Conservation (phyloP, 306 rosid species). For the Quercus dentata region DNA sequence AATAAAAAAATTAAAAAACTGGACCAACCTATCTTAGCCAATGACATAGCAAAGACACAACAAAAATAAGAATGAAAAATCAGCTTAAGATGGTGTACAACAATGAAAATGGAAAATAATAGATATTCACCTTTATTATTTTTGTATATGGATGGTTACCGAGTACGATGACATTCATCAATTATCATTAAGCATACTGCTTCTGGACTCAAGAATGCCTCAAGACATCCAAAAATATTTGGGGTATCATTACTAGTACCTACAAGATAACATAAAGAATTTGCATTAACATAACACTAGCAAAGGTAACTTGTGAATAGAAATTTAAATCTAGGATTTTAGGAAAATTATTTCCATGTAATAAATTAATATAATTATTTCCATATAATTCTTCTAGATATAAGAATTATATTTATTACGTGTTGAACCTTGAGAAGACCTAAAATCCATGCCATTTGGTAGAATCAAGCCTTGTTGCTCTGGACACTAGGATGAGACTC, state of each 20-base stretch:
- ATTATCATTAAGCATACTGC: constrained; percentile 61
- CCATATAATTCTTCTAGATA: background rate
- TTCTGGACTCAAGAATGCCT: constrained; percentile 69
- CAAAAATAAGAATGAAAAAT: background rate
- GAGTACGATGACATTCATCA: constrained; percentile 82
- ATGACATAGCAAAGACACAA: background rate
- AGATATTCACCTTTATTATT: constrained; percentile 72
- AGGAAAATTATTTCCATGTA: background rate
- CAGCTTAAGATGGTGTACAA: constrained; percentile 14
- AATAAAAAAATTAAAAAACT: no score
- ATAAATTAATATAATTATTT: background rate
- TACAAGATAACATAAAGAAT: constrained; percentile 22
- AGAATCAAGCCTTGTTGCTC: no score
- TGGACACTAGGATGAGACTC: no score
- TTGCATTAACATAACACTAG: constrained; percentile 3
- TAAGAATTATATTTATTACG: background rate
- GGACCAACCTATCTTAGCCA: no score
- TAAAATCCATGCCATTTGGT: background rate
- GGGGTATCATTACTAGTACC: constrained; percentile 96
- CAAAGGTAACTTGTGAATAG: background rate
- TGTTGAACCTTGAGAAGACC: background rate
- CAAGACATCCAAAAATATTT: constrained; percentile 76
- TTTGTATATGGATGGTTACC: constrained; percentile 87
- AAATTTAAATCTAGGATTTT: background rate
- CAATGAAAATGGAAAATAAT: constrained; percentile 2